Percentiles rank a stretch among this genome's conserved stretches.
phyloP scores from a whole-genome alignment of 306 rosid species.

The Prunus salicina region DNA sequence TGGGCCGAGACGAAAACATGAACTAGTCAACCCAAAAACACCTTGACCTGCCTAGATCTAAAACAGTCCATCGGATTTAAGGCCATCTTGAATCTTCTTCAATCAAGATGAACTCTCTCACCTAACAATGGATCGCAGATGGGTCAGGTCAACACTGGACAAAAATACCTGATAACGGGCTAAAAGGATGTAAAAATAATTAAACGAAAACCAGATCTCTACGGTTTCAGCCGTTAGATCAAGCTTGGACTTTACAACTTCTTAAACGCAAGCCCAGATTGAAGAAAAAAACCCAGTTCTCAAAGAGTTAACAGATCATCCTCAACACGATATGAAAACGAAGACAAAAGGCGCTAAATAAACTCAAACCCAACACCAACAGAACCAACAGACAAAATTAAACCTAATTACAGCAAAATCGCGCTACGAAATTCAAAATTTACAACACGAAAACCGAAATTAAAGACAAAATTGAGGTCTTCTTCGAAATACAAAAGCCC shows the following conservation, averaged over 20 bases:
- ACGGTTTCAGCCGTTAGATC: not conserved
- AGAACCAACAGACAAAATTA: not conserved
- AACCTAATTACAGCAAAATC: not conserved
- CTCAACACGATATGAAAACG: not conserved
- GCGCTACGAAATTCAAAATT: not conserved
- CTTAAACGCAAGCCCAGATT: slow-evolving; percentile 34
- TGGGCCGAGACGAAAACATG: slow-evolving; percentile 9
- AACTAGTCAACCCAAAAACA: slow-evolving; percentile 18
- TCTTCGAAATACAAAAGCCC: not conserved
- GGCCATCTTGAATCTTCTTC: slow-evolving; percentile 7
- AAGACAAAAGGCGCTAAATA: not conserved
- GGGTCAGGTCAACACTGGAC: slow-evolving; percentile 28
- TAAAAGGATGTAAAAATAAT: not conserved
- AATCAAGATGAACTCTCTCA: slow-evolving; percentile 14
- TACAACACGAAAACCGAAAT: not conserved
- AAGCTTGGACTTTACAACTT: slow-evolving; percentile 19
- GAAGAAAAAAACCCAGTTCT: slow-evolving; percentile 2
- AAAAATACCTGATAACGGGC: slow-evolving; percentile 5
- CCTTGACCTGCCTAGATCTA: slow-evolving; percentile 19
- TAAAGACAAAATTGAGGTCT: slow-evolving; percentile 9
- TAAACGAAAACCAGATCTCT: slow-evolving; percentile 15
- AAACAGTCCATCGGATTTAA: slow-evolving; percentile 22
- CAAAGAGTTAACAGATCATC: not conserved
- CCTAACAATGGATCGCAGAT: slow-evolving; percentile 20
- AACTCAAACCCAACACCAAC: not conserved